phyloP scores from a whole-genome alignment of 768 basidiomycete species.

The Boletus vermiculosoides region DNA sequence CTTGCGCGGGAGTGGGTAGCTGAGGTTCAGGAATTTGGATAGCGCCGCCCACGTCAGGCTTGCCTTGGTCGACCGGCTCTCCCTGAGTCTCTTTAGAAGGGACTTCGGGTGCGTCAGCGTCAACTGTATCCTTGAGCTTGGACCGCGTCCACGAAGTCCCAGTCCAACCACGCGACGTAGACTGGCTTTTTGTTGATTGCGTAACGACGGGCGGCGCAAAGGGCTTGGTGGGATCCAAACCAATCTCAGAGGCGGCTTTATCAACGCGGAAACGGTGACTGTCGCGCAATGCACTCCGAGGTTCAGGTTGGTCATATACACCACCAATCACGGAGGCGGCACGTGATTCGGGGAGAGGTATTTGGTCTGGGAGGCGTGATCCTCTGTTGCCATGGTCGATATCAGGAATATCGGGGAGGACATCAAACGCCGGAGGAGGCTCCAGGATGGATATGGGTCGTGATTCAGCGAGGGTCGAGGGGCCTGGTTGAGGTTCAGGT shows the following conservation, averaged over 20 bases:
- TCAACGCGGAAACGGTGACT: constrained; percentile 12
- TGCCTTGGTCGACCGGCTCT: neutral
- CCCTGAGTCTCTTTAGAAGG: constrained; percentile 4
- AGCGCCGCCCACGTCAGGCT: constrained; percentile 2
- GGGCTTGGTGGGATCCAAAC: constrained; percentile 12
- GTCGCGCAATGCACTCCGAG: constrained; percentile 14
- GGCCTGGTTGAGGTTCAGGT: neutral
- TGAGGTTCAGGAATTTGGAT: constrained; percentile 10
- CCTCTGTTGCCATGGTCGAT: constrained; percentile 1
- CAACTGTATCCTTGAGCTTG: constrained; percentile 1
- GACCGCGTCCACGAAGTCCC: neutral
- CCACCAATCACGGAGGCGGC: constrained; percentile 32
- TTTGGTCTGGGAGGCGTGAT: constrained; percentile 17
- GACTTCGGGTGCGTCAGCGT: neutral
- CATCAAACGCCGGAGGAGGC: constrained; percentile 10
- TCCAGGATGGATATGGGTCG: constrained; percentile 14
- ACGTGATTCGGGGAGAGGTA: constrained; percentile 31
- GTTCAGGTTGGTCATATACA: constrained; percentile 22
- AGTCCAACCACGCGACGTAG: constrained; percentile 6
- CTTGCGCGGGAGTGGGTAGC: constrained; percentile 24
- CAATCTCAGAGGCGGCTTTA: constrained; percentile 27
- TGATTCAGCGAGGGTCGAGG: constrained; percentile 4
- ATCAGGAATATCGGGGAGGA: constrained; percentile 21
- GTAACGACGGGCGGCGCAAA: constrained; percentile 1
- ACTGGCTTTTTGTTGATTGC: neutral